Conservation (phyloP, 2,329 filamentous ascomycete genomes). For the Leptoxyphium fumago region DNA sequence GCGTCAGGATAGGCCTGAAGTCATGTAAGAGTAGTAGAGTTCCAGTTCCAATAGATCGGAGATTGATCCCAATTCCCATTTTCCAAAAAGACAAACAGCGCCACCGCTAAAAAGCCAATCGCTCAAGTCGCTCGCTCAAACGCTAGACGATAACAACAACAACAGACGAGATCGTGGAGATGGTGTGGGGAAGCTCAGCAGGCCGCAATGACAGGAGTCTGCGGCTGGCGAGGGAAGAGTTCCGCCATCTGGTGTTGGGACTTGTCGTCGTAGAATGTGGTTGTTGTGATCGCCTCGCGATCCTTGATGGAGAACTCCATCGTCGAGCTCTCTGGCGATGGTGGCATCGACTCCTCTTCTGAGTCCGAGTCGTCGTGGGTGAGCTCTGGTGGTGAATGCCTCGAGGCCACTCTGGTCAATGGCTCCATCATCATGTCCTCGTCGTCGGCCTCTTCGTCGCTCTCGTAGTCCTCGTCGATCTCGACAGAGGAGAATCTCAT, state of each 20-base stretch:
- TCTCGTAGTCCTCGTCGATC: constrained; percentile 25
- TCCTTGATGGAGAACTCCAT: constrained; percentile 34
- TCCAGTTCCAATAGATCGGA: no score
- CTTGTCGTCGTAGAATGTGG: constrained; percentile 27
- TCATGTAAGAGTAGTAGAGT: no score
- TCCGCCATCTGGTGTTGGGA: constrained; percentile 10
- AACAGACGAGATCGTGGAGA: constrained; percentile 13
- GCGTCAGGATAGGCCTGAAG: no score
- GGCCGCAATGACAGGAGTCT: constrained; percentile 25
- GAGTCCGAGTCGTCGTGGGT: constrained; percentile 31
- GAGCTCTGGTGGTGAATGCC: constrained; percentile 34
- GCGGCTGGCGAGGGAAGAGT: constrained; percentile 22
- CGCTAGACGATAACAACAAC: constrained; percentile 11
- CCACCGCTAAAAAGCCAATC: constrained; percentile 1
- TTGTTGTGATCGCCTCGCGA: constrained; percentile 29
- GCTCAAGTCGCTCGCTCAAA: constrained; percentile 11
- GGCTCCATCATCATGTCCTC: constrained; percentile 29
- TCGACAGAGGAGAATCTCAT: constrained; percentile 30
- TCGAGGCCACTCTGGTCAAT: constrained; percentile 29
- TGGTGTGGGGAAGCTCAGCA: constrained; percentile 23
- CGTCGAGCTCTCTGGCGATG: constrained; percentile 29
- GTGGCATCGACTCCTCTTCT: constrained; percentile 34
- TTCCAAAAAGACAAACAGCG: constrained; percentile 7
- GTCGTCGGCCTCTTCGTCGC: constrained; percentile 32
- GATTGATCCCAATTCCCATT: neutral